These are phyloP conservation scores for Trypanosoma congolense DNA, from an alignment of 208 protist genomes.

Conservation along the genomic window DNA sequence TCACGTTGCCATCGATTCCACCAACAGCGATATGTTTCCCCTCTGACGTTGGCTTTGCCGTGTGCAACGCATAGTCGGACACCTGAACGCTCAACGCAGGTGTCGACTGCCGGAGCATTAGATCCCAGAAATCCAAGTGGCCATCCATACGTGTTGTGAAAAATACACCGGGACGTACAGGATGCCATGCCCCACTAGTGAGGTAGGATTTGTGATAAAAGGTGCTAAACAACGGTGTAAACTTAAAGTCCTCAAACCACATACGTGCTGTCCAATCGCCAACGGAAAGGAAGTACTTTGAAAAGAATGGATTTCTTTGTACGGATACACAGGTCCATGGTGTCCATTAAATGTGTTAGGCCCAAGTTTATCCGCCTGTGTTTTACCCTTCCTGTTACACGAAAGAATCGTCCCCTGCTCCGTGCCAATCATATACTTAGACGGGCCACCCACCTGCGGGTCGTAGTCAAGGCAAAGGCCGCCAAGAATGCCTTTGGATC, in stretches of 20 bases:
- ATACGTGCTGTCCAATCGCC: slow-evolving; percentile 95
- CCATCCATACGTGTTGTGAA: slow-evolving; percentile 96
- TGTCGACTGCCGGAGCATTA: slow-evolving; percentile 92
- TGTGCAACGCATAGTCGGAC: slow-evolving; percentile 87
- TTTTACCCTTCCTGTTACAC: slow-evolving; percentile 94
- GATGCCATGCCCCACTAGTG: slow-evolving; percentile 92
- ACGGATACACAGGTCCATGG: slow-evolving; percentile 95
- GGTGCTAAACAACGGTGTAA: slow-evolving; percentile 93
- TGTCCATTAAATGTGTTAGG: slow-evolving; percentile 93
- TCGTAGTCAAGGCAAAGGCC: slow-evolving; percentile 95
- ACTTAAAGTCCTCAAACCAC: slow-evolving; percentile 96
- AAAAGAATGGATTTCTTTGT: slow-evolving; percentile 91
- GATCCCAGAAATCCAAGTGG: slow-evolving; percentile 94
- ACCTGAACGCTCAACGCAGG: slow-evolving; percentile 90
- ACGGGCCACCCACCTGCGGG: slow-evolving; percentile 86
- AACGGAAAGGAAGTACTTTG: slow-evolving; percentile 95
- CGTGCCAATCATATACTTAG: slow-evolving; percentile 97
- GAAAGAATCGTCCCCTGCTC: slow-evolving; percentile 93
- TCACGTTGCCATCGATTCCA: slow-evolving; percentile 91
- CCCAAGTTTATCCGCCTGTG: slow-evolving; percentile 89
- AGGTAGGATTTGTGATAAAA: slow-evolving; percentile 95
- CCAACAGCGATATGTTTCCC: slow-evolving; percentile 87
- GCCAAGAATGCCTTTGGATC: slow-evolving; percentile 84
- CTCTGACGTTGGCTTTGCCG: slow-evolving; percentile 67
- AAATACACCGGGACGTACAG: slow-evolving; percentile 92